Evolutionary conservation across 768 basidiomycete genomes (phyloP).

Genomic region (Leucogyrophana mollusca): DNA sequence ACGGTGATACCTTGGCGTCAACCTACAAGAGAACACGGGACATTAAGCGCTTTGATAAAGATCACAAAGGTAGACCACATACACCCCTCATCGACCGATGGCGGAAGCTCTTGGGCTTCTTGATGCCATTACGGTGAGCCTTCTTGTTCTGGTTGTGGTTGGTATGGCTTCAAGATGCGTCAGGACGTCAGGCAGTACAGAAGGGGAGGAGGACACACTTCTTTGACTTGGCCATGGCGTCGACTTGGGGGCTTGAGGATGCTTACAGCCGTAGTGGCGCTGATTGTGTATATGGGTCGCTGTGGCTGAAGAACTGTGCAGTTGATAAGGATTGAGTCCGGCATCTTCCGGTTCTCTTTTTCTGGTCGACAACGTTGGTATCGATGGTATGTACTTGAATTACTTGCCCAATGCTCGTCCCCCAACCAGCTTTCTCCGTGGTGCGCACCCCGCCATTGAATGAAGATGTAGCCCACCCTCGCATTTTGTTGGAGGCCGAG

Average conservation of each 20-base stretch:
- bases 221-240: conserved; percentile 94
- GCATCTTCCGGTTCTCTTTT: conserved; percentile 15
- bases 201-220: conserved; percentile 57
- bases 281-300: conserved; percentile 4
- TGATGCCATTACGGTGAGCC: conserved; percentile 98
- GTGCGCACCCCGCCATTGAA: too few relatives aligned
- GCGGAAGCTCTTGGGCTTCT: conserved; percentile 69
- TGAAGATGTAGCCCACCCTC: too few relatives aligned
- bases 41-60: conserved; percentile 6
- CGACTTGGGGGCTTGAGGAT: conserved; percentile 13
- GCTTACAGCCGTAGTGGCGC: not conserved
- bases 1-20: conserved; percentile 66
- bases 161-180: conserved; percentile 58
- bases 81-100: conserved; percentile 90
- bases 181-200: conserved; percentile 7
- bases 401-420: too few relatives aligned
- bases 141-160: conserved; percentile 97
- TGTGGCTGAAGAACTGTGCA: conserved; percentile 36
- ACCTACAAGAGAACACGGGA: conserved; percentile 45
- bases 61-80: conserved; percentile 36
- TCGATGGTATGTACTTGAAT: too few relatives aligned
- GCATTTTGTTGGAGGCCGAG: too few relatives aligned
- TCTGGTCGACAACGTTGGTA: too few relatives aligned
- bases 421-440: too few relatives aligned
- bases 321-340: conserved; percentile 12